These are phyloP conservation scores for Andrographis paniculata DNA, from an alignment of 305 asterid species.

Conservation along the genomic window DNA sequence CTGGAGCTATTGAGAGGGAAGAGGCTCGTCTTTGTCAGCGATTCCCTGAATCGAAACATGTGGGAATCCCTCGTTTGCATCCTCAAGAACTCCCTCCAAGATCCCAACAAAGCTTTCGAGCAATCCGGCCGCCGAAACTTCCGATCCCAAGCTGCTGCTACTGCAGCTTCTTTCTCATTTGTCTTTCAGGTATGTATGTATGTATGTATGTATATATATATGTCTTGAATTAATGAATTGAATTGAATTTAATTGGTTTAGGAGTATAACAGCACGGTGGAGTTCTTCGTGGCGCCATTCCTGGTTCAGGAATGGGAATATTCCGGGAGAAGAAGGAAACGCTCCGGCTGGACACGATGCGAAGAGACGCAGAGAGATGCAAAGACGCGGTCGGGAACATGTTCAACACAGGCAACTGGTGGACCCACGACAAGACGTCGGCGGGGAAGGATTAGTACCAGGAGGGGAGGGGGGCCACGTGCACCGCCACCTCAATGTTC, in stretches of 20 bases:
- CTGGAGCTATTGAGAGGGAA: conserved; percentile 57
- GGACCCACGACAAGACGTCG: conserved; percentile 50
- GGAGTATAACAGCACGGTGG: conserved; percentile 59
- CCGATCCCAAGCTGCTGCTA: too few relatives aligned
- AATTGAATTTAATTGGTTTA: conserved; percentile 8
- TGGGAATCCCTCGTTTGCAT: conserved; percentile 75
- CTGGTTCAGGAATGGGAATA: conserved; percentile 57
- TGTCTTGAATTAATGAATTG: background rate
- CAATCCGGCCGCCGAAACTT: conserved; percentile 45
- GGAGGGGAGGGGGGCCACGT: conserved; percentile 81
- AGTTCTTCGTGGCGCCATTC: conserved; percentile 57
- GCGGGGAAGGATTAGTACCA: conserved; percentile 63
- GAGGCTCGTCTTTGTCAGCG: conserved; percentile 54
- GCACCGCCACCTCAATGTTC: conserved; percentile 41
- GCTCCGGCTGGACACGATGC: conserved; percentile 51
- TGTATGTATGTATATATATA: too few relatives aligned
- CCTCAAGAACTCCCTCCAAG: conserved; percentile 36
- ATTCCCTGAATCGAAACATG: conserved; percentile 60
- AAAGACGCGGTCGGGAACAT: conserved; percentile 44
- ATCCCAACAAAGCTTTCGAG: conserved; percentile 51
- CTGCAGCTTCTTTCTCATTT: conserved; percentile 52
- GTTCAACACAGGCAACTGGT: conserved; percentile 52
- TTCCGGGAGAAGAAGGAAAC: conserved; percentile 43
- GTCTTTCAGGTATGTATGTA: conserved; percentile 46
- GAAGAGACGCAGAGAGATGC: conserved; percentile 31